Percentiles rank a stretch among this genome's conserved stretches.
These are phyloP conservation scores for Metschnikowia rubicola DNA, from an alignment of 805 yeast species.

Conservation along the genomic window DNA sequence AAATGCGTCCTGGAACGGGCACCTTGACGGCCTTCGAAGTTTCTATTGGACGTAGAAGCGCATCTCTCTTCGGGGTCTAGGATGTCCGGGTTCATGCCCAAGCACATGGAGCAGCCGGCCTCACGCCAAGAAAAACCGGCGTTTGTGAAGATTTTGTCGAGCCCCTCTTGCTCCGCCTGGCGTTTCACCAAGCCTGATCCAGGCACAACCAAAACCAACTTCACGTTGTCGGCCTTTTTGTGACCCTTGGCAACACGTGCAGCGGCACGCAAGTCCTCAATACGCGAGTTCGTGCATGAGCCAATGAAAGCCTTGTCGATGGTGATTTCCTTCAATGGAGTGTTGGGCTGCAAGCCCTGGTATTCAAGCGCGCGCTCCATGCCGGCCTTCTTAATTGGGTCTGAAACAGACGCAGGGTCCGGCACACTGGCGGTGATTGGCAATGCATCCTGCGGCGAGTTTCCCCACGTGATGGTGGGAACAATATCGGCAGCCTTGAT, in stretches of 20 bases:
- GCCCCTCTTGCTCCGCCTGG: slow-evolving; percentile 93
- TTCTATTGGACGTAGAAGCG: slow-evolving; percentile 98
- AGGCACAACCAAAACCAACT: slow-evolving; percentile 87
- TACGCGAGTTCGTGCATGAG: slow-evolving; percentile 95
- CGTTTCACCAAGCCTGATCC: slow-evolving; percentile 94
- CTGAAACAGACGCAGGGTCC: slow-evolving; percentile 71
- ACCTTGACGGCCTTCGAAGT: slow-evolving; percentile 99
- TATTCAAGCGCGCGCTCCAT: slow-evolving; percentile 89
- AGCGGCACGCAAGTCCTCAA: slow-evolving; percentile 94
- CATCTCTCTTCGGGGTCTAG: slow-evolving; percentile 93
- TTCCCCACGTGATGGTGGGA: slow-evolving; percentile 99
- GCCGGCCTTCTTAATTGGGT: slow-evolving; percentile 74
- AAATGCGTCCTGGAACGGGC: slow-evolving; percentile 92
- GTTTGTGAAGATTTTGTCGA: slow-evolving; percentile 81
- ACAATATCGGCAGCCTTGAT: slow-evolving; percentile 81
- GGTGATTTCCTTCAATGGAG: slow-evolving; percentile 67
- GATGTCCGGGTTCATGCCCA: slow-evolving; percentile 99
- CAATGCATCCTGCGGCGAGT: slow-evolving; percentile 97
- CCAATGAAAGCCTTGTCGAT: slow-evolving; percentile 97
- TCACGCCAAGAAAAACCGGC: slow-evolving; percentile 99
- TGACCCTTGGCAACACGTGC: slow-evolving; percentile 90
- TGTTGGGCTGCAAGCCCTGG: slow-evolving; percentile 86
- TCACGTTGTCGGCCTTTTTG: slow-evolving; percentile 77
- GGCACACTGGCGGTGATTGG: slow-evolving; percentile 91
- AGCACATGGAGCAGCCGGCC: slow-evolving; percentile 99